These are phyloP conservation scores for Epichloe gansuensis DNA, from an alignment of 2,329 filamentous ascomycete genomes.

Conservation along the genomic window DNA sequence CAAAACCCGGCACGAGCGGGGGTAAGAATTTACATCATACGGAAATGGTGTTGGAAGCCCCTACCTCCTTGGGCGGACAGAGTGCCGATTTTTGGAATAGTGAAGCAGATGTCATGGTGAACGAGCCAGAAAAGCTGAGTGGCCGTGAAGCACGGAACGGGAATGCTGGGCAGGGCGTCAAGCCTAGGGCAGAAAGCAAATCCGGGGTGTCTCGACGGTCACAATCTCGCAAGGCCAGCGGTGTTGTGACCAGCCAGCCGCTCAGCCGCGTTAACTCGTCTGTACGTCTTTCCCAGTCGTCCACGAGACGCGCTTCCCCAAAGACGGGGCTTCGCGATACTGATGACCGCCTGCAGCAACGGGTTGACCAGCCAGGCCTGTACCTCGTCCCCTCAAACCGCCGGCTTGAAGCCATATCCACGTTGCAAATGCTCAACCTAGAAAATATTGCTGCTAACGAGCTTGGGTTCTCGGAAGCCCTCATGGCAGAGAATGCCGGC, in stretches of 20 bases:
- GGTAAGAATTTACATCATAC: constrained; percentile 87
- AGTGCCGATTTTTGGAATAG: constrained; percentile 56
- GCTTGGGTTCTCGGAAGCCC: constrained; percentile 72
- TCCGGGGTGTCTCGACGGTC: constrained; percentile 34
- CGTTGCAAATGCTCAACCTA: constrained; percentile 80
- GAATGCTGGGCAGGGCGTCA: constrained; percentile 15
- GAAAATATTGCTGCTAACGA: constrained; percentile 86
- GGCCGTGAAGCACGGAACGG: constrained; percentile 39
- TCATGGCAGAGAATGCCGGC: constrained; percentile 85
- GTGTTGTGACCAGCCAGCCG: constrained; percentile 24
- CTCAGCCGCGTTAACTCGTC: constrained; percentile 36
- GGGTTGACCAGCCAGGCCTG: constrained; percentile 30
- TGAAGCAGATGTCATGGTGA: constrained; percentile 51
- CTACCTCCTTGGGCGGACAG: constrained; percentile 24
- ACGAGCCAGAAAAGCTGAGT: constrained; percentile 33
- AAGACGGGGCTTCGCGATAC: constrained; percentile 19
- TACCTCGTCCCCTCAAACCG: constrained; percentile 43
- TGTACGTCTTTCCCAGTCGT: constrained; percentile 23
- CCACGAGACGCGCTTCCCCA: constrained; percentile 17
- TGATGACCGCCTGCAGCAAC: constrained; percentile 21
- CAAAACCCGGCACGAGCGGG: constrained; percentile 56
- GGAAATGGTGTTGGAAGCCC: constrained; percentile 74
- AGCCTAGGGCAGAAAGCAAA: constrained; percentile 39
- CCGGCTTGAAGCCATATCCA: constrained; percentile 49
- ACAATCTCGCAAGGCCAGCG: constrained; percentile 44